phyloP scores from a whole-genome alignment of 345 rosid species.

The Citrus australasica region DNA sequence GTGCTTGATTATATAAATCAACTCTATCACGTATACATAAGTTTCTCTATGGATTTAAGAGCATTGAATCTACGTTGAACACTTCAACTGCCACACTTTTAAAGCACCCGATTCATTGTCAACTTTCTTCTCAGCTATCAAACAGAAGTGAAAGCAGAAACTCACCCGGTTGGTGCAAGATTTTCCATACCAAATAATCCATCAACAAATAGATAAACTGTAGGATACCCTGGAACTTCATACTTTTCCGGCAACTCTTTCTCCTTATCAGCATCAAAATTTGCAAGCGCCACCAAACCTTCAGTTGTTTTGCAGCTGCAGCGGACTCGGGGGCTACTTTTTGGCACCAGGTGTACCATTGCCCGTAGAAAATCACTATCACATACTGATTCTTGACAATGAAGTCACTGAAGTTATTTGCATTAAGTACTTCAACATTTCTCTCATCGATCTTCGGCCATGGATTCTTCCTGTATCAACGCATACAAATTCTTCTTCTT shows the following conservation, averaged over 20 bases:
- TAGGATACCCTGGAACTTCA: constrained; percentile 10
- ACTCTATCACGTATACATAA: too few species aligned
- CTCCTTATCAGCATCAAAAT: constrained; percentile 37
- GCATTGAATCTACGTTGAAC: too few species aligned
- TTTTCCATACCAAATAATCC: constrained; percentile 1
- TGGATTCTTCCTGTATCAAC: background rate
- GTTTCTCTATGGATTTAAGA: too few species aligned
- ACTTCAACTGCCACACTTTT: too few species aligned
- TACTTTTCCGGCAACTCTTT: background rate
- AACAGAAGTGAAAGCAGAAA: background rate
- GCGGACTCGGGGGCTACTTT: constrained; percentile 35
- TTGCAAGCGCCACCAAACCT: constrained; percentile 43
- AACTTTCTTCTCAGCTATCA: background rate
- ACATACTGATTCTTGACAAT: background rate
- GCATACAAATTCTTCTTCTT: background rate
- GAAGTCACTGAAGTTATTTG: background rate
- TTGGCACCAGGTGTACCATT: constrained; percentile 44
- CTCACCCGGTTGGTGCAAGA: constrained; percentile 17
- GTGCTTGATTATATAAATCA: too few species aligned
- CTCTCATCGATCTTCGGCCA: background rate
- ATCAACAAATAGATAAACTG: constrained; percentile 7
- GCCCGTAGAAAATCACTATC: constrained; percentile 32
- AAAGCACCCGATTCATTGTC: background rate
- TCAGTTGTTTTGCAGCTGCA: constrained; percentile 40
- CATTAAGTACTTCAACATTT: background rate